These are phyloP conservation scores for Coniosporium apollinis DNA, from an alignment of 495 filamentous ascomycete genomes.

Conservation along the genomic window DNA sequence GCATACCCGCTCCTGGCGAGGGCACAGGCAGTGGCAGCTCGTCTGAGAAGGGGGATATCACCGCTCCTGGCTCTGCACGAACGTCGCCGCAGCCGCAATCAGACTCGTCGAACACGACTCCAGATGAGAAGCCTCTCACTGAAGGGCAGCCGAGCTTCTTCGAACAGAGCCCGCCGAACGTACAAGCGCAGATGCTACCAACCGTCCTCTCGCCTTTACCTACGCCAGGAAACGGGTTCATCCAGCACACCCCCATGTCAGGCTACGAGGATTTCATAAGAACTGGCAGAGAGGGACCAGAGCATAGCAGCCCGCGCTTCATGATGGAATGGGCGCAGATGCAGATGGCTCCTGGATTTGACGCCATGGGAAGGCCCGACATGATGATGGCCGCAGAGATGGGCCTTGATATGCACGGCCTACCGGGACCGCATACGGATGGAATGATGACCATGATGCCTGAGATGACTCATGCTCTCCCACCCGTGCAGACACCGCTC, in stretches of 20 bases:
- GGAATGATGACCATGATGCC: slow-evolving; percentile 18
- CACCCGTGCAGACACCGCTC: slow-evolving; percentile 17
- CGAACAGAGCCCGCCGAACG: slow-evolving; percentile 7
- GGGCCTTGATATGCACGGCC: slow-evolving; percentile 25
- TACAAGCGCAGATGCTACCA: slow-evolving; percentile 3
- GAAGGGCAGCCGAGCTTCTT: slow-evolving; percentile 14
- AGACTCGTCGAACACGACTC: slow-evolving; percentile 1
- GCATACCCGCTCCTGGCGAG: slow-evolving; percentile 10
- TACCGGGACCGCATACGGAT: slow-evolving; percentile 15
- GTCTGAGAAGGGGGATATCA: slow-evolving; percentile 11
- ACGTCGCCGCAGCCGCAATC: slow-evolving; percentile 8
- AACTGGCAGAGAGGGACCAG: slow-evolving; percentile 13
- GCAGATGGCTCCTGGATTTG: slow-evolving; percentile 18
- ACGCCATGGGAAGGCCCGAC: slow-evolving; percentile 18
- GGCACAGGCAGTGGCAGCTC: slow-evolving; percentile 11
- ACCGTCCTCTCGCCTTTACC: slow-evolving; percentile 17
- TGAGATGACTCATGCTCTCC: slow-evolving; percentile 12
- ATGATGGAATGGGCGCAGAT: slow-evolving; percentile 24
- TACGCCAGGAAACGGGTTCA: slow-evolving; percentile 16
- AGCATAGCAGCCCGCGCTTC: slow-evolving; percentile 20
- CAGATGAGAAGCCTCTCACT: slow-evolving; percentile 2
- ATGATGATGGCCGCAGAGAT: slow-evolving; percentile 18
- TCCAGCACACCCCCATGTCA: slow-evolving; percentile 20
- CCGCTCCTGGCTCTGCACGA: slow-evolving; percentile 12
- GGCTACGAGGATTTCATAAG: slow-evolving; percentile 19